Percentiles rank a stretch among this genome's conserved stretches.
These are phyloP conservation scores for Logfia minima DNA, from an alignment of 129 eudicot genomes.

Conservation along the genomic window DNA sequence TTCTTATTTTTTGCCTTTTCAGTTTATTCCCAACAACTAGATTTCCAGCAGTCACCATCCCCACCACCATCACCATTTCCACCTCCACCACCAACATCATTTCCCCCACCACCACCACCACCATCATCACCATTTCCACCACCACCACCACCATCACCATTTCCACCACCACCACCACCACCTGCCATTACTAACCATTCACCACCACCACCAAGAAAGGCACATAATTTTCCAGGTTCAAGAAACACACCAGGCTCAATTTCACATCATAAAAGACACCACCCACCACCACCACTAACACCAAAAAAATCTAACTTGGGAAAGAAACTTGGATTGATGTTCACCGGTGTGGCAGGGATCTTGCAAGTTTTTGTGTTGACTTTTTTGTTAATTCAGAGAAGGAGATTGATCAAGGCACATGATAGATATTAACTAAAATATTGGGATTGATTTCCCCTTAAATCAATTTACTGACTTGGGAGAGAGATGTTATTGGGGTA, in stretches of 20 bases:
- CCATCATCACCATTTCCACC: conserved; percentile 31
- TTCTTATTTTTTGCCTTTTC: conserved; percentile 13
- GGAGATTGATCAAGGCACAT: conserved; percentile 41
- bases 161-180: conserved; percentile 11
- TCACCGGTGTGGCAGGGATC: conserved; percentile 46
- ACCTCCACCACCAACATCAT: background rate
- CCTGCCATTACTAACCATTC: background rate
- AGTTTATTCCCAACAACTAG: conserved; percentile 22
- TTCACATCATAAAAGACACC: background rate
- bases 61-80: conserved; percentile 5
- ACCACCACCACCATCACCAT: background rate
- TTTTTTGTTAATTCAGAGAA: conserved; percentile 51
- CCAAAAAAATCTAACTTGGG: conserved; percentile 33
- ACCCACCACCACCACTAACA: conserved; percentile 3
- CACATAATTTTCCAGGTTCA: conserved; percentile 6
- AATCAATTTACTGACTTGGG: background rate
- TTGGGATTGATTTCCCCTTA: background rate
- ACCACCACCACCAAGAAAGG: conserved; percentile 13
- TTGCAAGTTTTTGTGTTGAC: conserved; percentile 48
- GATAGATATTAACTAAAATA: conserved; percentile 23
- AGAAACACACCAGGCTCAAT: conserved; percentile 20
- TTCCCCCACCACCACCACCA: background rate
- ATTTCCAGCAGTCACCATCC: conserved; percentile 20
- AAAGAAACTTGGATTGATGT: conserved; percentile 49
- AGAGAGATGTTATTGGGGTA: conserved; percentile 4